Evolutionary conservation across 2,329 filamentous ascomycete species (phyloP).

Genomic region (Endothia cerciana): DNA sequence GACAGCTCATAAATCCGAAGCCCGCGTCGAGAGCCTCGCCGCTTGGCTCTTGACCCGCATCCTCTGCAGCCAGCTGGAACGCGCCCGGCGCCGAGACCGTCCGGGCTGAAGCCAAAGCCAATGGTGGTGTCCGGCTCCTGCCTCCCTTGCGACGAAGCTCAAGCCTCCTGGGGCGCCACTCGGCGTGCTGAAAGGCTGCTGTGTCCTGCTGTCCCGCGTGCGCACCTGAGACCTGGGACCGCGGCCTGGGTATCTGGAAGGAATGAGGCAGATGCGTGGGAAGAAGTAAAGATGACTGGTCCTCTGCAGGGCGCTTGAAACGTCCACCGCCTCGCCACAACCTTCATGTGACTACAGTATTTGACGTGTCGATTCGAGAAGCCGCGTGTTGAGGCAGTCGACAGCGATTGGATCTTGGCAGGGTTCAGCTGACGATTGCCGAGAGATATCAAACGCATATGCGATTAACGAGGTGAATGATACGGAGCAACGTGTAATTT

Average conservation of each 20-base stretch:
- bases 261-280: background rate
- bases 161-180: background rate
- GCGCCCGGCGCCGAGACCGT: background rate
- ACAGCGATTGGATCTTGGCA: conserved; percentile 1
- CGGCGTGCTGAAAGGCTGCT: background rate
- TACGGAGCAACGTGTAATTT: background rate
- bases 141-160: conserved; percentile 4
- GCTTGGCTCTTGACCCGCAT: background rate
- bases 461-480: conserved; percentile 16
- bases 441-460: conserved; percentile 2
- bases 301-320: conserved; percentile 3
- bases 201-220: background rate
- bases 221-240: background rate
- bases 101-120: background rate
- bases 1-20: conserved; percentile 23
- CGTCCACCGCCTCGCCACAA: background rate
- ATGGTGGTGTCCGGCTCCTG: background rate
- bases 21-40: conserved; percentile 12
- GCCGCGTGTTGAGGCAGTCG: background rate
- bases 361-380: conserved; percentile 9
- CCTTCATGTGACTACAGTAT: conserved; percentile 2
- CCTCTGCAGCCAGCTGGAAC: background rate
- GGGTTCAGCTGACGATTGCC: conserved; percentile 8
- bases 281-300: background rate
- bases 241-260: background rate